Base-by-base conservation (phyloP, 2,329 filamentous ascomycete species). In the Akanthomyces uredinophilus region DNA sequence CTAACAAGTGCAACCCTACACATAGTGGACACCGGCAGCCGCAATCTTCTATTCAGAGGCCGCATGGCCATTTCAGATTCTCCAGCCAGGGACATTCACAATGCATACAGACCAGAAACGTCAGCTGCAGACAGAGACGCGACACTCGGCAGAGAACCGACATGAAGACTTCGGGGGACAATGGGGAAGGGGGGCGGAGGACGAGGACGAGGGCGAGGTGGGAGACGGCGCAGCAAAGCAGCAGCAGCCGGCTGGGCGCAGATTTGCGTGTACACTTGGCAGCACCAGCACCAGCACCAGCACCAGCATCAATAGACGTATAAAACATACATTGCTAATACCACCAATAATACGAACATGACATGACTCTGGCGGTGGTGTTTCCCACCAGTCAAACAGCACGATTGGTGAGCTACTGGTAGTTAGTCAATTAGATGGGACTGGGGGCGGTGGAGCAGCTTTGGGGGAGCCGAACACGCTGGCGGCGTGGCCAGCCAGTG, bases 21-120 rank as follows among this genome's bases (percentile, higher is more conserved):
- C 29, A n/a, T n/a, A 56, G 53, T 56, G 53, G 53, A 44, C 53
- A 43, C 37, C 6, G 53, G 41, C 41, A 56, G 53, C n/a, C 50
- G 32, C 37, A 56, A 56, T 56, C 53, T 56, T 32, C 20, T 56
- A 35, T 56, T 56, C 53, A 43, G 53, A 56, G 53, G 53, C 24
- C 53, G 53, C 24, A 56, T 56, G 53, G 53, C 53, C 41, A 56
- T 46, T 18, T 29, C 53, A 13, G 41, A 56, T 24, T 16, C 5
- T 10, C 5, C 39, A 16, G 39, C 32, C 32, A 54, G 16, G 22
- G 22, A 14, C 6, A n/a, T 18, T 8, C 53, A 56, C 20, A 4
- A 44, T 39, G 39, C 53, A 39, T 56, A 56, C 39, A n/a, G 20
- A 20, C 41, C 53, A 32, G 53, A 56, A 32, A 46, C 27, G 13